Base-by-base conservation (phyloP, 2,329 filamentous ascomycete species). In the Phoma sp. region DNA sequence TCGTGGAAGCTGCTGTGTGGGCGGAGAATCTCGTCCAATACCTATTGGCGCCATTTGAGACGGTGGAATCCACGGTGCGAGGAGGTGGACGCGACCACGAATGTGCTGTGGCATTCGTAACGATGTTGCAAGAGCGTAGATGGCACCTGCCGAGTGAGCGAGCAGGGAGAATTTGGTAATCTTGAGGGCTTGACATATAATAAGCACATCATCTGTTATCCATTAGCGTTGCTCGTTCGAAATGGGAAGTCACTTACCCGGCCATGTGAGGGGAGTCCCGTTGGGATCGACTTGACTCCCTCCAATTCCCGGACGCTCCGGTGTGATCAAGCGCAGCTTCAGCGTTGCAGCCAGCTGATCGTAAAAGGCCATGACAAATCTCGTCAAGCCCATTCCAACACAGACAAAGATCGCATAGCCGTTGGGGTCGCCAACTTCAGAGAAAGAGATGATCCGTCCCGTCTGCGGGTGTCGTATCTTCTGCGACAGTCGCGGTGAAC, bases 111-210 rank as follows among this genome's bases (percentile, higher is more conserved):
- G 95, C 85, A 99, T 96, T 37, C 95, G 90, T 37, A 99, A 81
- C 0, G 95, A 95, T 0, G 95, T 98, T 0, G 95, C 95, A 15
- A 99, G 84, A 2, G 95, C 95, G 71, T 99, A 99, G 46, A 99
- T 96, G n/a, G 95, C 93, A 14, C 95, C 95, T 1, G 95, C 95
- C 0, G 93, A 98, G 74, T 99, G 95, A 2, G 95, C 95, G 1
- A 99, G 83, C 17, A 99, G 90, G 6, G 93, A 98, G 72, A 99
- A 99, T 64, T 96, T 96, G 10, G 89, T 95, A 60, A 99, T 96
- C 64, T 92, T 93, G 37, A 99, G 82, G 12, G 90, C 82, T 69
- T 96, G 91, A 73, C 95, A 99, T 53, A 99, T 96, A 46, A 93
- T 89, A 55, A 96, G 90, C 12, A 99, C 92, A 75, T 99, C 95